phyloP scores from a whole-genome alignment of 1,284 basidiomycete species.

The Ustilago shanxiensis region DNA sequence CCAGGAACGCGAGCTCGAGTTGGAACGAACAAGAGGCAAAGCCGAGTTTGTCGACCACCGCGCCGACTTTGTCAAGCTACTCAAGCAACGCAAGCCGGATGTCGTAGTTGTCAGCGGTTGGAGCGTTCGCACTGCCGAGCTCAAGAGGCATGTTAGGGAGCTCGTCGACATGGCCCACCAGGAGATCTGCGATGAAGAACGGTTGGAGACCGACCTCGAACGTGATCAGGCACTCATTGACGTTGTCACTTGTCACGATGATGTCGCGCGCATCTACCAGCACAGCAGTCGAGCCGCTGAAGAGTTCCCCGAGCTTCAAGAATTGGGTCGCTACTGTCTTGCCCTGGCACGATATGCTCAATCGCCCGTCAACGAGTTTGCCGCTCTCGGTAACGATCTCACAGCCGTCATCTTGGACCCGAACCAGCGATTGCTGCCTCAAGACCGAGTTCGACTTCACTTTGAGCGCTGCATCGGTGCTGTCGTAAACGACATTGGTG shows the following conservation, averaged over 20 bases:
- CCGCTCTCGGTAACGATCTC: constrained; percentile 63
- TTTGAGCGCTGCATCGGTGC: constrained; percentile 92
- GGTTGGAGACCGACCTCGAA: constrained; percentile 34
- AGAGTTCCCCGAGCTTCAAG: constrained; percentile 85
- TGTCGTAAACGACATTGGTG: constrained; percentile 89
- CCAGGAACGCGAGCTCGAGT: constrained; percentile 46
- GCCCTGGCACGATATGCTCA: constrained; percentile 93
- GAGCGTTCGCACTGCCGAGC: constrained; percentile 79
- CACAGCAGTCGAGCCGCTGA: constrained; percentile 86
- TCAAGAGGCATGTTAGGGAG: constrained; percentile 74
- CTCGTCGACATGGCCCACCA: constrained; percentile 75
- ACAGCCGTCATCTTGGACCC: constrained; percentile 74
- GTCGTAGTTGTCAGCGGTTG: constrained; percentile 88
- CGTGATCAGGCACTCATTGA: constrained; percentile 59
- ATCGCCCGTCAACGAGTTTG: constrained; percentile 78
- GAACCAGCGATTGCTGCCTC: constrained; percentile 82
- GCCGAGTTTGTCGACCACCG: constrained; percentile 71
- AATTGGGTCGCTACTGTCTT: constrained; percentile 91
- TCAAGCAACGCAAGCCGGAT: constrained; percentile 85
- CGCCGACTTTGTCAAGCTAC: constrained; percentile 81
- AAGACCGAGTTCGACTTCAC: constrained; percentile 83
- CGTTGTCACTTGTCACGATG: constrained; percentile 88
- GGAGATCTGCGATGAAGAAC: constrained; percentile 66
- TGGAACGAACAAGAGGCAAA: constrained; percentile 74
- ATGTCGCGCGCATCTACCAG: constrained; percentile 93